Base-by-base conservation (phyloP, 1,284 basidiomycete genomes). In the Ustilago cynodontis region DNA sequence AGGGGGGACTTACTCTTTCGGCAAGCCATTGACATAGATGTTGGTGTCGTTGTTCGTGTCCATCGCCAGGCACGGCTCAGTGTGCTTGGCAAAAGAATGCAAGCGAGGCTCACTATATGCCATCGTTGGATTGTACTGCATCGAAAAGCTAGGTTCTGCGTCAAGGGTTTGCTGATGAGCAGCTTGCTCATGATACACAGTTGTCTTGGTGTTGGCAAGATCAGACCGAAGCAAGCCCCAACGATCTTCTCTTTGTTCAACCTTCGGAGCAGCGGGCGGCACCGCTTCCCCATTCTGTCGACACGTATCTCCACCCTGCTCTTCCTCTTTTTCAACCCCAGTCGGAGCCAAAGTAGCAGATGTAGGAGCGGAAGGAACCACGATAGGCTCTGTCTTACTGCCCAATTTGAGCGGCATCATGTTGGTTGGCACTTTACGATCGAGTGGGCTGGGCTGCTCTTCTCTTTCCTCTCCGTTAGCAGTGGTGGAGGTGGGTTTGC, bases 21-120 rank as follows among this genome's bases (percentile, higher is more conserved):
- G 72, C n/a, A 82, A 59, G 31, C 71, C 71, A 37, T 81, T 82
- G 60, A 82, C 64, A 50, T 82, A 82, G 45, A 82, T 65, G 45
- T 82, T 82, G 20, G 80, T 82, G 18, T 72, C 62, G 35, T 67
- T 51, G 61, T 61, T 61, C 35, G 31, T 54, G 43, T 66, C 64
- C 24, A 41, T 11, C 6, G 61, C 51, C 24, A 28, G 26, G 49
- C 57, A 60, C 2, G 26, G 14, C 10, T 71, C 68, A 4, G 35
- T 26, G 14, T 58, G 45, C 50, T 49, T 45, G 3, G 53, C 39
- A 1, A 47, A 41, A 1, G 62, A 33, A 1, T 53, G 31, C 20
- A 22, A 50, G 8, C 39, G 47, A 16, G 49, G 20, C 6, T 64
- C 62, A n/a, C 26, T 26, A 3, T 55, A 26, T n/a, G 53, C 58